Evolutionary conservation across 179 eudicot species (phyloP), one percentile per base, ranked within the genome.

Genomic region (Silene vulgaris): DNA sequence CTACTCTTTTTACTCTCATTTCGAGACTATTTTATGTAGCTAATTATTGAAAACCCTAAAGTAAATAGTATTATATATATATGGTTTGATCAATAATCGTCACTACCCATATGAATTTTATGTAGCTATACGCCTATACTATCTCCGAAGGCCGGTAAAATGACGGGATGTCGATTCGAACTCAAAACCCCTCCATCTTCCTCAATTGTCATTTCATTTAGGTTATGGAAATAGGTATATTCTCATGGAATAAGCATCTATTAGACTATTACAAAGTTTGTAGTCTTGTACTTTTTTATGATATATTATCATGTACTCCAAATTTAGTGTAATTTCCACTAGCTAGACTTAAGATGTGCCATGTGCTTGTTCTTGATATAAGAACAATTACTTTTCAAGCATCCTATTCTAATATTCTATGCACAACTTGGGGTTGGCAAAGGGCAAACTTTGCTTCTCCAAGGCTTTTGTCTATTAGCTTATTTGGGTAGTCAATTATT

Each of bases 1-100:
- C 37, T 50, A 9, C 16, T 8, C 13, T 50, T 50, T 50, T 11
- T 52, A 52, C 4, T 14, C 59, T 52, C 59, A 52, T 52, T 52
- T 52, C 59, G 59, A 52, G 59, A 52, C 59, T 52, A 52, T 52
- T 52, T 16, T 52, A 52, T 52, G 59, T 52, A 52, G 59, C 59
- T 52, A 52, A 52, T 52, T 52, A 52, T 52, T 14, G 59, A 16
- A 52, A 52, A 52, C 40, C 40, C 40, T 35, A 14, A 52, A 52
- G 59, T 52, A 52, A 52, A 52, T 52, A 52, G 59, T 6, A 35
- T 35, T 52, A 52, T 52, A 52, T 14, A 52, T 14, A 52, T 52
- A 52, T 52, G 17, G 12, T 52, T 52, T 52, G 59, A 52, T 52
- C 59, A 52, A 52, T 52, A 52, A 52, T 52, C 17, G 57, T 50